Conservation (phyloP, 306 rosid species). For the Sicyos baderoa region DNA sequence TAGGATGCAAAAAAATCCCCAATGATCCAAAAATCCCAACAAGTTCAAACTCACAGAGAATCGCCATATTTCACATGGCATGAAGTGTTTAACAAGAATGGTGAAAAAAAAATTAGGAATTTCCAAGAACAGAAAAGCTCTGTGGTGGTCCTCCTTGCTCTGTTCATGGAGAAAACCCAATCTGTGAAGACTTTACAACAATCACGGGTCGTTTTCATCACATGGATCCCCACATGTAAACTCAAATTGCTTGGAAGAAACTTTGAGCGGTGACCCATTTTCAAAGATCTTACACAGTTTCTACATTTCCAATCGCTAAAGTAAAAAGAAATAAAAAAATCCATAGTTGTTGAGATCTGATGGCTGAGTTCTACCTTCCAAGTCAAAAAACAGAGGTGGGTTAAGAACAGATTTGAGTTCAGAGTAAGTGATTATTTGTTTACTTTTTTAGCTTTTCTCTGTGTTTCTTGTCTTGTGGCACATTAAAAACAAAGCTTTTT, state of each 20-base stretch:
- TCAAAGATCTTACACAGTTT: slow-evolving; percentile 4
- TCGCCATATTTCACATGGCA: neutral
- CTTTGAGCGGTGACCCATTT: slow-evolving; percentile 4
- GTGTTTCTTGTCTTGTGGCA: slow-evolving; percentile 1
- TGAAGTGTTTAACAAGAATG: slow-evolving; percentile 10
- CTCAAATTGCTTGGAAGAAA: slow-evolving; percentile 1
- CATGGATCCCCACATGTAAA: slow-evolving; percentile 16
- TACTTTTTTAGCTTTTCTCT: neutral
- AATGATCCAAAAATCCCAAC: too few species aligned
- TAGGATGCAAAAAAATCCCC: too few species aligned
- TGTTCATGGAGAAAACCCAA: slow-evolving; percentile 6
- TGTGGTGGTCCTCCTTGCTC: slow-evolving; percentile 9
- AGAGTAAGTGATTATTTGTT: neutral
- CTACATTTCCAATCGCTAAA: neutral
- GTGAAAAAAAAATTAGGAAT: neutral
- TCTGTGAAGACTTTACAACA: neutral
- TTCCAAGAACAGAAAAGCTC: neutral
- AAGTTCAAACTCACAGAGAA: neutral
- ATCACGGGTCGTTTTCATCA: slow-evolving; percentile 20
- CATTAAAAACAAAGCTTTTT: neutral
- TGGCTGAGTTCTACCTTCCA: slow-evolving; percentile 18
- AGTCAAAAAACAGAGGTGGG: slow-evolving; percentile 16
- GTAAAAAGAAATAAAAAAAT: too few species aligned
- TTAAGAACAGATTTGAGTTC: neutral
- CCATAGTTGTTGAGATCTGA: slow-evolving; percentile 16